These are phyloP conservation scores for Exophiala bonariae DNA, from an alignment of 2,329 filamentous ascomycete genomes.

Conservation along the genomic window DNA sequence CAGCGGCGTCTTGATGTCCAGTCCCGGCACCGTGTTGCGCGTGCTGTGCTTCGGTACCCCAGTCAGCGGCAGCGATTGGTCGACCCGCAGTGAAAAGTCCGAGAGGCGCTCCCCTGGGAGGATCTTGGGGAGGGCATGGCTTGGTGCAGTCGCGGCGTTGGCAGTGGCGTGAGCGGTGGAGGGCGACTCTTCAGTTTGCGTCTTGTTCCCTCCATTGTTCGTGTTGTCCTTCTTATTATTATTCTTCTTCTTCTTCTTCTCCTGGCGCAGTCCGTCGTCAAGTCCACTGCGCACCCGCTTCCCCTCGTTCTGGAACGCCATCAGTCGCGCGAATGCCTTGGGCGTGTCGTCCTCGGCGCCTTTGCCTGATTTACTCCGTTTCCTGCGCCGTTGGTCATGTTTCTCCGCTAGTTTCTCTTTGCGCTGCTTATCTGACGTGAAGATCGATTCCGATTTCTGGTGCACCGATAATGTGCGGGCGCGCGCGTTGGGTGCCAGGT, in stretches of 20 bases:
- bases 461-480: conserved; percentile 55
- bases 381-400: conserved; percentile 34
- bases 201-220: conserved; percentile 21
- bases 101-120: conserved; percentile 78
- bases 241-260: conserved; percentile 47
- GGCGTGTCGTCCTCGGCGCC: conserved; percentile 72
- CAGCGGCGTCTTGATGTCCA: conserved; percentile 57
- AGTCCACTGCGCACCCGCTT: conserved; percentile 64
- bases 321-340: conserved; percentile 80
- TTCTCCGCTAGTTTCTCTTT: conserved; percentile 29
- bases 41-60: conserved; percentile 59
- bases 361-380: conserved; percentile 37
- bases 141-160: neutral
- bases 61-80: conserved; percentile 76
- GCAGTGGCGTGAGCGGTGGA: neutral
- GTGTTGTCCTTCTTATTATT: conserved; percentile 39
- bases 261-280: conserved; percentile 62
- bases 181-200: conserved; percentile 25
- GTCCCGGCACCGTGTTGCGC: conserved; percentile 57
- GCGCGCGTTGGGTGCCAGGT: conserved; percentile 61
- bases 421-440: conserved; percentile 36
- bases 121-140: conserved; percentile 62
- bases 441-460: conserved; percentile 39
- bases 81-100: conserved; percentile 79
- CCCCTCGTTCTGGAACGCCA: conserved; percentile 67